Conservation (phyloP, 2,329 filamentous ascomycete species). For the Neurospora crassa region DNA sequence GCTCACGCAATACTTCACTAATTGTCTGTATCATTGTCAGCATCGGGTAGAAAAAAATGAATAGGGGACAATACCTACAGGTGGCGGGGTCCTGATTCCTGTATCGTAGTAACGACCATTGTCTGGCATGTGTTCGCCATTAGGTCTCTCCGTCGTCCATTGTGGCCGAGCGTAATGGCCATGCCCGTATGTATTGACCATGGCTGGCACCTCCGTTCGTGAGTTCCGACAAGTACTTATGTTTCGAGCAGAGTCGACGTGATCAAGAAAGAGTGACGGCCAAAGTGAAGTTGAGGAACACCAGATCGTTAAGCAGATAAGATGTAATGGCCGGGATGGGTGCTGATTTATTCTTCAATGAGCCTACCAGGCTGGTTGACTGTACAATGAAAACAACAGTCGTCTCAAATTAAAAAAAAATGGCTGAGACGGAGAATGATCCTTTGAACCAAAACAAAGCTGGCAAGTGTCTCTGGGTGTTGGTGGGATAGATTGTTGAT, state of each 20-base stretch:
- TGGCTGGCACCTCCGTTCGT: slow-evolving; percentile 1
- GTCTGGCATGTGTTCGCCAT: slow-evolving; percentile 8
- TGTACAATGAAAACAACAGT: background rate
- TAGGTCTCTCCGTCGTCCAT: slow-evolving; percentile 14
- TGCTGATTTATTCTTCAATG: slow-evolving; percentile 4
- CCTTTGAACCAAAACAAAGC: background rate
- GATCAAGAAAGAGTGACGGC: background rate
- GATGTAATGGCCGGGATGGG: background rate
- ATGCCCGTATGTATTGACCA: slow-evolving; percentile 11
- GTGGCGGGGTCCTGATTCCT: slow-evolving; percentile 14
- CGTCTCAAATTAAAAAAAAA: background rate
- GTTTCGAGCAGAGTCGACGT: background rate
- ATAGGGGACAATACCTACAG: slow-evolving; percentile 10
- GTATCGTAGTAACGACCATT: slow-evolving; percentile 12
- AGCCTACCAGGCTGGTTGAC: background rate
- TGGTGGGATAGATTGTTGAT: background rate
- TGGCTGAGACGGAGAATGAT: background rate
- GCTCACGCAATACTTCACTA: slow-evolving; percentile 38
- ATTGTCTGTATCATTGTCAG: slow-evolving; percentile 27
- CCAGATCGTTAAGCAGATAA: background rate
- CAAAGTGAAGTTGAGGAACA: background rate
- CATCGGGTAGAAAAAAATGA: background rate
- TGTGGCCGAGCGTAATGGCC: slow-evolving; percentile 13
- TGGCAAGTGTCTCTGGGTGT: background rate
- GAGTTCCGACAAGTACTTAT: background rate